Conservation (phyloP, 169 alveolate genomes). For the Perkinsus olseni region DNA sequence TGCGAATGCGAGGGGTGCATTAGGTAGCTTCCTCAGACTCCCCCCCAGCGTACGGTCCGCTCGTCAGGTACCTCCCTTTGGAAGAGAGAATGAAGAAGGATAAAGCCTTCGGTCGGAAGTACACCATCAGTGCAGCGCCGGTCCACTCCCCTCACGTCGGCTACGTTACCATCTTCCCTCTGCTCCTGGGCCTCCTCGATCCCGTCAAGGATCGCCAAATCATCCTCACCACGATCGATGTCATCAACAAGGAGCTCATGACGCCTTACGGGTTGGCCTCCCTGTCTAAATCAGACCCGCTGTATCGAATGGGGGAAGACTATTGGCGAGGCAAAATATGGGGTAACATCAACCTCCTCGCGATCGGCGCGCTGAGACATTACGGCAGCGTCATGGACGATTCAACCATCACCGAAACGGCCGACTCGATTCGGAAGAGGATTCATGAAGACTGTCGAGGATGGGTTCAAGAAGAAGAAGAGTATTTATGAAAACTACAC, state of each 20-base stretch:
- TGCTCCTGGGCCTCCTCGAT: constrained; percentile 24
- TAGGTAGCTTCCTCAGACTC: background rate
- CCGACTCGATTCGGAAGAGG: too few relatives aligned
- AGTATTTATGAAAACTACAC: background rate
- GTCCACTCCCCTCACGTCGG: constrained; percentile 51
- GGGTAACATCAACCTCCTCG: constrained; percentile 34
- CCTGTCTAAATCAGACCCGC: constrained; percentile 48
- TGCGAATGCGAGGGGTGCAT: constrained; percentile 45
- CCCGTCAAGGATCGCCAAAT: too few relatives aligned
- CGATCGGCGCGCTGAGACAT: too few relatives aligned
- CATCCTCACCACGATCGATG: too few relatives aligned
- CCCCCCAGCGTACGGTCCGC: too few relatives aligned
- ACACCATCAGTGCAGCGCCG: too few relatives aligned
- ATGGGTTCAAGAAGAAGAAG: background rate
- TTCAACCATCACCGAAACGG: too few relatives aligned
- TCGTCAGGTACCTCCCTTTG: constrained; percentile 21
- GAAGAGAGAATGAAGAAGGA: constrained; percentile 30
- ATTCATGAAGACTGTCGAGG: constrained; percentile 13
- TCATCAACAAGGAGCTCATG: constrained; percentile 41
- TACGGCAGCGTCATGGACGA: too few relatives aligned
- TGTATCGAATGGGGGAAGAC: constrained; percentile 49
- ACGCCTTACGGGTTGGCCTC: constrained; percentile 53
- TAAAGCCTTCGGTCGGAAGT: constrained; percentile 16
- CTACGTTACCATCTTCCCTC: constrained; percentile 54
- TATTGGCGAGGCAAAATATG: constrained; percentile 74